Conservation (phyloP, 148 eudicot species). For the Fallopia convolvulus region DNA sequence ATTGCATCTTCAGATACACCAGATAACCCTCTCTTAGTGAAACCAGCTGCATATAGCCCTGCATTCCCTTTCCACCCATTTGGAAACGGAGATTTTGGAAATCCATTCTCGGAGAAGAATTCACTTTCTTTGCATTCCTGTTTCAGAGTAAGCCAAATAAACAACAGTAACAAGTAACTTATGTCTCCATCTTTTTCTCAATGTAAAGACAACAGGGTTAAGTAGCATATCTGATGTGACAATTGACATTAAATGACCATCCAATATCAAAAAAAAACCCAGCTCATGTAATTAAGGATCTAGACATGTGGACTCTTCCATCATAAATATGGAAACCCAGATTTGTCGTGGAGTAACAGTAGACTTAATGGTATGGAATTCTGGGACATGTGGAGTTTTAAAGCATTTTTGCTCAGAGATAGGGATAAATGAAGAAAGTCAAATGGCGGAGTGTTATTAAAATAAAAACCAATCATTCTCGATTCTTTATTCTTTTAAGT, state of each 20-base stretch:
- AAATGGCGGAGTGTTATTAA: neutral
- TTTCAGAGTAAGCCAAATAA: neutral
- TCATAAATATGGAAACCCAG: neutral
- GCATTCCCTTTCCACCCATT: slow-evolving; percentile 81
- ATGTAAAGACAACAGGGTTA: neutral
- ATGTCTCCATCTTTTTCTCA: neutral
- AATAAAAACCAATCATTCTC: neutral
- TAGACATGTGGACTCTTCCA: neutral
- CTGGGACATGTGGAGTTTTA: neutral
- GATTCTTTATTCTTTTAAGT: neutral
- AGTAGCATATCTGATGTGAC: neutral
- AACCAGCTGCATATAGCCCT: slow-evolving; percentile 81
- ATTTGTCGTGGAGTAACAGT: neutral
- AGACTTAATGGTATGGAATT: neutral
- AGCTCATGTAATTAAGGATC: neutral
- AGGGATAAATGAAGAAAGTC: neutral
- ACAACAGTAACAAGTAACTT: neutral
- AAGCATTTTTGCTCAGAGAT: neutral
- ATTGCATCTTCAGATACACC: slow-evolving; percentile 69
- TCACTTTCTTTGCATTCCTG: slow-evolving; percentile 41
- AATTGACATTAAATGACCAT: neutral
- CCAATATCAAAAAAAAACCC: neutral
- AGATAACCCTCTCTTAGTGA: slow-evolving; percentile 76
- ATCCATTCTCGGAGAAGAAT: slow-evolving; percentile 61
- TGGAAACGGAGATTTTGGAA: slow-evolving; percentile 82